Percentiles rank a stretch among this genome's conserved stretches.
Conservation (phyloP, 2,329 filamentous ascomycete species). For the Trichoderma polysporum region DNA sequence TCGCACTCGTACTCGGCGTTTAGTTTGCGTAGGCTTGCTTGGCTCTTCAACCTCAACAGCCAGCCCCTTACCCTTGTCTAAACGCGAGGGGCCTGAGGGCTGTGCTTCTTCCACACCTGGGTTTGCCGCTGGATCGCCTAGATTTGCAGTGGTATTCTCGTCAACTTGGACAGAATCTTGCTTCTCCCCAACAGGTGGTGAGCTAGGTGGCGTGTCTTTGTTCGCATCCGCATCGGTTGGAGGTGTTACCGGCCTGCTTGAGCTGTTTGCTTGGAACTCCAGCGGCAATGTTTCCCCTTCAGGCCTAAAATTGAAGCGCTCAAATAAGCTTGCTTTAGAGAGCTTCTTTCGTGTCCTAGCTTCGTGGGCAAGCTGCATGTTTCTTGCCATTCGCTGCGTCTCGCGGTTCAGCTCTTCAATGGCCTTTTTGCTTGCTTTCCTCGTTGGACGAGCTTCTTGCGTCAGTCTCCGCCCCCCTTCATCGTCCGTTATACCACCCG, state of each 20-base stretch:
- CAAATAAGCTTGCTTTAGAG: slow-evolving; percentile 77
- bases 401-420: slow-evolving; percentile 93
- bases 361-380: slow-evolving; percentile 87
- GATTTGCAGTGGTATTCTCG: slow-evolving; percentile 22
- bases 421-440: slow-evolving; percentile 93
- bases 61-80: slow-evolving; percentile 58
- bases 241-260: slow-evolving; percentile 54
- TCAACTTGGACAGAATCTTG: slow-evolving; percentile 14
- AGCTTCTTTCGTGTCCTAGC: slow-evolving; percentile 91
- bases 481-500: slow-evolving; percentile 59
- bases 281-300: slow-evolving; percentile 33
- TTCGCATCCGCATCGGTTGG: slow-evolving; percentile 53
- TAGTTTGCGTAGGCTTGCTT: slow-evolving; percentile 33
- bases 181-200: slow-evolving; percentile 49
- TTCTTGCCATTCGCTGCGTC: slow-evolving; percentile 85
- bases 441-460: slow-evolving; percentile 65
- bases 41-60: slow-evolving; percentile 23
- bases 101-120: slow-evolving; percentile 41
- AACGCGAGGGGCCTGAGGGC: slow-evolving; percentile 31
- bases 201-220: slow-evolving; percentile 70
- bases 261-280: slow-evolving; percentile 48
- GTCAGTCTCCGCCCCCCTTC: slow-evolving; percentile 65
- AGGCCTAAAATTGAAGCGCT: slow-evolving; percentile 74
- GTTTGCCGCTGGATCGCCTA: slow-evolving; percentile 34
- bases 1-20: slow-evolving; percentile 53